phyloP scores from a whole-genome alignment of 305 asterid genomes.

The Fraxinus xanthoxyloides region DNA sequence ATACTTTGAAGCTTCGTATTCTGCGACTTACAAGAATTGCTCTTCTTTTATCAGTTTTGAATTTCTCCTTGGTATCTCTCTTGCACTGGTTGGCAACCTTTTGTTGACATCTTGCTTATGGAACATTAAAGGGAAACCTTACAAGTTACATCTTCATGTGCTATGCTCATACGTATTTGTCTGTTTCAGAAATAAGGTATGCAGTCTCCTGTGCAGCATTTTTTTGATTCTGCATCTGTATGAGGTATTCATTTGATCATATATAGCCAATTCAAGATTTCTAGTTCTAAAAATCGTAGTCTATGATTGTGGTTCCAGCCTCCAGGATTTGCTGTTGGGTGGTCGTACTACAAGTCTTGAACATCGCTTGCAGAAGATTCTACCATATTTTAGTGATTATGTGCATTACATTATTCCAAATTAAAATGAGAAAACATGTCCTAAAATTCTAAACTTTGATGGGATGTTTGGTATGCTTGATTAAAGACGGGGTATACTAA shows the following conservation, averaged over 20 bases:
- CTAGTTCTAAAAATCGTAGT: not conserved
- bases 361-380: not conserved
- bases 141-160: constrained; percentile 87
- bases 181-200: constrained; percentile 43
- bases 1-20: not conserved
- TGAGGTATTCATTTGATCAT: too few relatives aligned
- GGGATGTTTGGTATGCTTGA: not conserved
- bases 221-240: too few relatives aligned
- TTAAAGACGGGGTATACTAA: not conserved
- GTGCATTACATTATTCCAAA: not conserved
- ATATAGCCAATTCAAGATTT: too few relatives aligned
- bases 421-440: not conserved
- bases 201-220: not conserved
- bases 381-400: not conserved
- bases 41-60: constrained; percentile 55
- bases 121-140: constrained; percentile 79
- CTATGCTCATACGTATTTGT: constrained; percentile 66
- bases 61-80: constrained; percentile 73
- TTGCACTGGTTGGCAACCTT: constrained; percentile 74
- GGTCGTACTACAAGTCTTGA: not conserved
- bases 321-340: not conserved
- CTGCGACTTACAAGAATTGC: not conserved
- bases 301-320: not conserved
- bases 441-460: not conserved
- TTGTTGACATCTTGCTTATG: constrained; percentile 74